Percentiles rank a stretch among this genome's conserved stretches.
phyloP scores from a whole-genome alignment of 345 rosid species.

The Hypericum androsaemum region DNA sequence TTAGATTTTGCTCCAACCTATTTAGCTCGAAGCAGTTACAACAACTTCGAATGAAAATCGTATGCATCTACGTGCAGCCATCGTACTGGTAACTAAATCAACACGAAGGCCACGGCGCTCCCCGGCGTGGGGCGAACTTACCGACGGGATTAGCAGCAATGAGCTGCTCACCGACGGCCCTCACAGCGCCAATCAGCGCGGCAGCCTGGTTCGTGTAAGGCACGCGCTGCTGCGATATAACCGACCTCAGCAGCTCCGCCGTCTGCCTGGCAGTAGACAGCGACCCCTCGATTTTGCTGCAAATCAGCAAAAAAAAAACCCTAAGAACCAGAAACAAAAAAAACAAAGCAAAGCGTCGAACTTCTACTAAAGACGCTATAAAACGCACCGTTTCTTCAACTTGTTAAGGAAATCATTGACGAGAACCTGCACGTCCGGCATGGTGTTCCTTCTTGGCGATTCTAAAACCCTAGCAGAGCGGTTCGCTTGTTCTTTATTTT shows the following conservation, averaged over 20 bases:
- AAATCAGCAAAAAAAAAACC: constrained; percentile 2
- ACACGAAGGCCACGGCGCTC: no score
- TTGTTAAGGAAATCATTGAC: constrained; percentile 71
- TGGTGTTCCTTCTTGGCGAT: constrained; percentile 15
- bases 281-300: constrained; percentile 93
- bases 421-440: constrained; percentile 79
- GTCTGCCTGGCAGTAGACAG: constrained; percentile 85
- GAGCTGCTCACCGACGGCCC: constrained; percentile 66
- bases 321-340: background rate
- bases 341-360: background rate
- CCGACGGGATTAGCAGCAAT: constrained; percentile 91
- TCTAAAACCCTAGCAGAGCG: no score
- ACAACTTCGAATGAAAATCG: no score
- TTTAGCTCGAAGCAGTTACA: no score
- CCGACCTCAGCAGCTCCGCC: constrained; percentile 72
- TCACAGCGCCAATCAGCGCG: constrained; percentile 74
- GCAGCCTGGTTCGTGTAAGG: constrained; percentile 76
- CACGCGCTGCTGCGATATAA: constrained; percentile 81
- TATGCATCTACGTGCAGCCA: no score
- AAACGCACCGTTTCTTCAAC: constrained; percentile 69
- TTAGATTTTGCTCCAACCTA: no score
- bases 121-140: constrained; percentile 17
- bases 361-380: background rate
- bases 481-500: no score
- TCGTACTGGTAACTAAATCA: no score